A percentile compares a stretch with the other conserved stretches of the same genome.
Evolutionary conservation across 2,329 filamentous ascomycete genomes (phyloP).

Genomic region (Neofusicoccum ribis): DNA sequence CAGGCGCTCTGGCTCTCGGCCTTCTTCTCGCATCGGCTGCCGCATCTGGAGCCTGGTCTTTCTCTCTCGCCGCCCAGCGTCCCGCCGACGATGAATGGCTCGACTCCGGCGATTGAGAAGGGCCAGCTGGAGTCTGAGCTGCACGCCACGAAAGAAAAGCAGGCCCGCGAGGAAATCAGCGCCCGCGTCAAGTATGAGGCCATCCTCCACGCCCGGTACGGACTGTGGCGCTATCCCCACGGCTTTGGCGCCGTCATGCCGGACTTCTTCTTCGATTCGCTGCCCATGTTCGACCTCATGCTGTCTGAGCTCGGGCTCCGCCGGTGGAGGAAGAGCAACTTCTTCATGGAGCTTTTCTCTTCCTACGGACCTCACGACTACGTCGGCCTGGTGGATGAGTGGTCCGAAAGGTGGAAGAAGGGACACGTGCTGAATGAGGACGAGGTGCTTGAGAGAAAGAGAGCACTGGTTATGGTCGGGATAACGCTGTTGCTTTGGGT

Average conservation of each 20-base stretch:
- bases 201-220: slow-evolving; percentile 33
- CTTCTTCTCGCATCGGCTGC: slow-evolving; percentile 58
- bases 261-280: slow-evolving; percentile 33
- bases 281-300: slow-evolving; percentile 26
- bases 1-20: slow-evolving; percentile 56
- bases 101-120: neutral
- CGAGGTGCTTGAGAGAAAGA: neutral
- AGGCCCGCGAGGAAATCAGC: neutral
- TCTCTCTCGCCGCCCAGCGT: neutral
- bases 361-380: slow-evolving; percentile 32
- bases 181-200: slow-evolving; percentile 25
- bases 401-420: neutral
- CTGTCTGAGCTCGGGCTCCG: neutral
- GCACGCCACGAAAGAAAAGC: neutral
- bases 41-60: slow-evolving; percentile 20
- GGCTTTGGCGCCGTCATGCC: slow-evolving; percentile 33
- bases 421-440: neutral
- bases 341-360: slow-evolving; percentile 26
- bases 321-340: slow-evolving; percentile 28
- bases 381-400: slow-evolving; percentile 28
- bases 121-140: neutral
- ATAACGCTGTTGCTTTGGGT: neutral
- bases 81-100: neutral
- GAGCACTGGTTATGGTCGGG: neutral
- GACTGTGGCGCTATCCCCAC: slow-evolving; percentile 32